Evolutionary conservation across 1,284 basidiomycete genomes (phyloP).

Genomic region (Xerocomus minutiporus): DNA sequence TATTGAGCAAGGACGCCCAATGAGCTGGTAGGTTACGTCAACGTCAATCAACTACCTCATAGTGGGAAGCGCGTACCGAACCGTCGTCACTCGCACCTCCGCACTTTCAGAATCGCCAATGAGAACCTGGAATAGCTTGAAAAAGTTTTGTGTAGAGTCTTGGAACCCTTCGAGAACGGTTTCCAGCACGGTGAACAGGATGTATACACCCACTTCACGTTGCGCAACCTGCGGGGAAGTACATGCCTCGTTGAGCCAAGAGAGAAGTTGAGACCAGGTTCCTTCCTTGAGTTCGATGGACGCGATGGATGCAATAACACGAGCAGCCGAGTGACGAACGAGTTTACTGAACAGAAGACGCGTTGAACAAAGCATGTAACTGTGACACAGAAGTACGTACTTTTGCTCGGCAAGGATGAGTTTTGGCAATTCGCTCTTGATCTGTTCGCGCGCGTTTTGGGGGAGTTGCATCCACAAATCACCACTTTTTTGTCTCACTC

Average conservation of each 20-base stretch:
- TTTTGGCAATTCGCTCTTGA: slow-evolving; percentile 84
- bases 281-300: slow-evolving; percentile 80
- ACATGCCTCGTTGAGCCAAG: slow-evolving; percentile 82
- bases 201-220: slow-evolving; percentile 89
- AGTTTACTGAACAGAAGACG: slow-evolving; percentile 54
- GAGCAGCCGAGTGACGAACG: slow-evolving; percentile 86
- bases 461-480: slow-evolving; percentile 80
- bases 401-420: slow-evolving; percentile 76
- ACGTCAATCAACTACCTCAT: neutral
- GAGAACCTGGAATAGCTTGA: slow-evolving; percentile 79
- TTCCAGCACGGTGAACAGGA: slow-evolving; percentile 90
- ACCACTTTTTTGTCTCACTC: slow-evolving; percentile 76
- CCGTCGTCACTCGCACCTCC: slow-evolving; percentile 89
- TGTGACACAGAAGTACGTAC: slow-evolving; percentile 42
- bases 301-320: slow-evolving; percentile 92
- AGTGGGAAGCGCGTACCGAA: slow-evolving; percentile 47
- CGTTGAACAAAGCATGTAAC: slow-evolving; percentile 1
- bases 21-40: slow-evolving; percentile 46
- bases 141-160: slow-evolving; percentile 73
- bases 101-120: slow-evolving; percentile 84
- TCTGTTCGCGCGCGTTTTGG: slow-evolving; percentile 70
- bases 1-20: slow-evolving; percentile 93
- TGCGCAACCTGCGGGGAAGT: slow-evolving; percentile 67
- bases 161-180: slow-evolving; percentile 87
- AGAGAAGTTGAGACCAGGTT: slow-evolving; percentile 86